phyloP scores from a whole-genome alignment of 2,329 filamentous ascomycete species.

The Cyanodermella asteris region DNA sequence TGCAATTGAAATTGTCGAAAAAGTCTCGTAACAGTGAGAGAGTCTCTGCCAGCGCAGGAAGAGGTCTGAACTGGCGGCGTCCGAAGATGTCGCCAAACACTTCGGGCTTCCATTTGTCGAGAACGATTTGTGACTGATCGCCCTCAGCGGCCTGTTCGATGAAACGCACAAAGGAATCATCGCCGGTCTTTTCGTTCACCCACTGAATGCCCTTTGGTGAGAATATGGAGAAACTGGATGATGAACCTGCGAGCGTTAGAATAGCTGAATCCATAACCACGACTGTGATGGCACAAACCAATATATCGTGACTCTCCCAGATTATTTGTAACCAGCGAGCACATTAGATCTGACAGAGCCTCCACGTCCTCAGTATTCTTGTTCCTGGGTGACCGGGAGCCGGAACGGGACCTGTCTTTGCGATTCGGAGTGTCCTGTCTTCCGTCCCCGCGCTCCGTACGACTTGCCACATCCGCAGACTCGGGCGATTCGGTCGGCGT shows the following conservation, averaged over 20 bases:
- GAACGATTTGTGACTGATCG: slow-evolving; percentile 66
- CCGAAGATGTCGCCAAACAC: slow-evolving; percentile 85
- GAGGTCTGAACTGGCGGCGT: slow-evolving; percentile 57
- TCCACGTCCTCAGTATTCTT: slow-evolving; percentile 53
- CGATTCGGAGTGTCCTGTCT: slow-evolving; percentile 23
- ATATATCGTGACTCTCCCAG: slow-evolving; percentile 90
- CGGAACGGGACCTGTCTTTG: too few species aligned
- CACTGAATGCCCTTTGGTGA: slow-evolving; percentile 95
- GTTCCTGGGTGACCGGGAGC: too few species aligned
- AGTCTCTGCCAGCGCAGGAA: slow-evolving; percentile 74
- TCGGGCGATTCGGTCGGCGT: slow-evolving; percentile 17
- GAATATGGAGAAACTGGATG: slow-evolving; percentile 96
- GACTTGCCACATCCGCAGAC: slow-evolving; percentile 10
- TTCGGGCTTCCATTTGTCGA: slow-evolving; percentile 96
- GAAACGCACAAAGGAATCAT: slow-evolving; percentile 84
- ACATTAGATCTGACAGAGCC: slow-evolving; percentile 93
- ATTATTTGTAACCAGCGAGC: slow-evolving; percentile 85
- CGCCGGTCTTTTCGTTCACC: slow-evolving; percentile 97
- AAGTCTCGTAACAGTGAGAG: slow-evolving; percentile 77
- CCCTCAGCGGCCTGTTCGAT: slow-evolving; percentile 78
- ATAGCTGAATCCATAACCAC: slow-evolving; percentile 6
- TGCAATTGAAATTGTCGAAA: slow-evolving; percentile 97
- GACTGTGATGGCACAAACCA: slow-evolving; percentile 30
- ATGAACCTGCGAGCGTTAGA: slow-evolving; percentile 44
- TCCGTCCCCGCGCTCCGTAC: slow-evolving; percentile 7